Base-by-base conservation (phyloP, 1,284 basidiomycete species). In the Apiotrichum porosum region DNA sequence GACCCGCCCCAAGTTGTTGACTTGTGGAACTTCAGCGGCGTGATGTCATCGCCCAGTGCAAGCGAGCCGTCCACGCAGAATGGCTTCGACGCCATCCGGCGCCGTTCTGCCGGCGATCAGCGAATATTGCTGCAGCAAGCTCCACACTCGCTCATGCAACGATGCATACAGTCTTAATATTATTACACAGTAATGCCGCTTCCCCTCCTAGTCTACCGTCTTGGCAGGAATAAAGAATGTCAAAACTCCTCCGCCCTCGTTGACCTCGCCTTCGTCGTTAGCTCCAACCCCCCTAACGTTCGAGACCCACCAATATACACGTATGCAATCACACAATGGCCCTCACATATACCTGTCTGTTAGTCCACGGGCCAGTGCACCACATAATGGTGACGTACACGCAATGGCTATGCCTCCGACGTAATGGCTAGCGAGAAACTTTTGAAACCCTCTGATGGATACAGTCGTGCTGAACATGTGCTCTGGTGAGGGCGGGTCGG, bases 361-460 rank as follows among this genome's bases (percentile, higher is more conserved):
- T n/a, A n/a, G n/a, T n/a, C n/a, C n/a, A n/a, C n/a, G n/a, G n/a
- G n/a, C n/a, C n/a, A n/a, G n/a, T n/a, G n/a, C n/a, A n/a, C n/a
- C n/a, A n/a, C n/a, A n/a, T n/a, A n/a, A n/a, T n/a, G n/a, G n/a
- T 10, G 30, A 51, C 82, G 50, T 62, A 90, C 89, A 88, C 14
- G 87, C 88, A 52, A 93, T 89, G 0, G 88, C 90, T 1, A 85
- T 84, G 0, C 83, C 85, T 2, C 86, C 88, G n/a, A 92, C 82
- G 40, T 85, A 80, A 68, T 91, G 84, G 51, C 85, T 85, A 49
- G 81, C 85, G 40, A 93, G 75, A 71, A 92, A 92, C 67, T 88
- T 89, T 56, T 85, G 76, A 62, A 92, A 83, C 51, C 85, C 86
- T 44, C 81, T 81, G 37, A 85, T 80, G 1, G 85, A 83, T 3